phyloP scores from a whole-genome alignment of 176 grass and related monocot genomes.

The Bonia amplexicaulis region DNA sequence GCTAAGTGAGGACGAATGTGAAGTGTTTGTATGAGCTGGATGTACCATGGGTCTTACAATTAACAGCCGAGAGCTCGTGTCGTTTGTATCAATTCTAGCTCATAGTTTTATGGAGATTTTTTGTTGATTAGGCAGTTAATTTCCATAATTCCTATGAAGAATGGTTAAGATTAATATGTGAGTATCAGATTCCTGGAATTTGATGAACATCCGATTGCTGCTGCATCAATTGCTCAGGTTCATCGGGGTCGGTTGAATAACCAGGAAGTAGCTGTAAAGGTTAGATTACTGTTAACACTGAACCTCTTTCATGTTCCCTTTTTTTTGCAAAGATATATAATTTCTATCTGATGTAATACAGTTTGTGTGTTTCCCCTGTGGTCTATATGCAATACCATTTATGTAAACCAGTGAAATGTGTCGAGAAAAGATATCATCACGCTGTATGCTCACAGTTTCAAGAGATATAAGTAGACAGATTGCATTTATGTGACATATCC shows the following conservation, averaged over 20 bases:
- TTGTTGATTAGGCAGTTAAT: slow-evolving; percentile 16
- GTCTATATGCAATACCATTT: background rate
- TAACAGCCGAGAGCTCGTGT: background rate
- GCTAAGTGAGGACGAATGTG: background rate
- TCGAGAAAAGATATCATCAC: slow-evolving; percentile 2
- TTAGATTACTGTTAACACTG: slow-evolving; percentile 36
- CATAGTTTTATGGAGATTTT: slow-evolving; percentile 5
- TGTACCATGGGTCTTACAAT: background rate
- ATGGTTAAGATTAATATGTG: slow-evolving; percentile 29
- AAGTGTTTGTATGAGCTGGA: background rate
- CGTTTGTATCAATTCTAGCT: background rate
- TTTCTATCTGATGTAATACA: background rate
- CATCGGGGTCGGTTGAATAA: slow-evolving; percentile 71
- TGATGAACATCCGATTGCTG: slow-evolving; percentile 91
- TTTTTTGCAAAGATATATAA: background rate
- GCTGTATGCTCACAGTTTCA: background rate
- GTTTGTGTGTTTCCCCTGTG: background rate
- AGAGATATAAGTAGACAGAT: background rate
- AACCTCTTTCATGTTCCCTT: slow-evolving; percentile 1
- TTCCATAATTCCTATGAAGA: slow-evolving; percentile 5
- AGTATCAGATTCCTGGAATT: slow-evolving; percentile 82
- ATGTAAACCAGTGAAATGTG: slow-evolving; percentile 1
- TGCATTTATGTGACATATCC: slow-evolving; percentile 8
- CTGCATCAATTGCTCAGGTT: slow-evolving; percentile 99
- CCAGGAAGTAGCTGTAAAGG: slow-evolving; percentile 90